Evolutionary conservation across 2,329 filamentous ascomycete species (phyloP).

Genomic region (Fusarium sp.): DNA sequence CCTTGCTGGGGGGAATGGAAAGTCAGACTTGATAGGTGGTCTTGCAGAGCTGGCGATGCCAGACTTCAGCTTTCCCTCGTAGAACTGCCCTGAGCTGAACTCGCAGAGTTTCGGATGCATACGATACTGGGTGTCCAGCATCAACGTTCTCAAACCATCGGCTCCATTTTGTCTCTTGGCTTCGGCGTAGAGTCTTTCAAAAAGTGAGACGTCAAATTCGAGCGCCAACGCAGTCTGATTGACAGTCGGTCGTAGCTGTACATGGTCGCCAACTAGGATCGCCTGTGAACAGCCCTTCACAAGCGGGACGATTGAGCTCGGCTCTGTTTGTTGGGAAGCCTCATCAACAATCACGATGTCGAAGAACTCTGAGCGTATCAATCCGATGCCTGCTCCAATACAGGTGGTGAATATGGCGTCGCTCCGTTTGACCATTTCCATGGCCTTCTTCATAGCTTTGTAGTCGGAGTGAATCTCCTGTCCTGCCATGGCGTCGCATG

Average conservation of each 20-base stretch:
- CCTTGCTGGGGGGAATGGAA: constrained; percentile 24
- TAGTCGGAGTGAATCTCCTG: constrained; percentile 40
- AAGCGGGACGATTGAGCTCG: constrained; percentile 50
- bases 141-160: constrained; percentile 44
- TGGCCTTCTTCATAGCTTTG: constrained; percentile 47
- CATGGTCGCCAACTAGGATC: constrained; percentile 56
- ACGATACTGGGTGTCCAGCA: constrained; percentile 56
- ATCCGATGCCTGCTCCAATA: constrained; percentile 51
- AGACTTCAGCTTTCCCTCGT: constrained; percentile 47
- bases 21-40: constrained; percentile 22
- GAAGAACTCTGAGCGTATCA: constrained; percentile 50
- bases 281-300: constrained; percentile 53
- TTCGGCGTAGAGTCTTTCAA: constrained; percentile 50
- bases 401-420: constrained; percentile 56
- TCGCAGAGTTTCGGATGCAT: constrained; percentile 52
- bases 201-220: constrained; percentile 53
- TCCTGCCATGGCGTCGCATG: constrained; percentile 46
- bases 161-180: too few species aligned
- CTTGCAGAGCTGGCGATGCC: constrained; percentile 38
- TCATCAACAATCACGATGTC: constrained; percentile 55
- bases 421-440: constrained; percentile 47
- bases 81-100: constrained; percentile 53
- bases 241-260: constrained; percentile 55
- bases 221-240: constrained; percentile 45
- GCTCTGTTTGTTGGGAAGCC: constrained; percentile 57